Conservation (phyloP, 305 asterid genomes). For the Stenogyne calaminthoides region DNA sequence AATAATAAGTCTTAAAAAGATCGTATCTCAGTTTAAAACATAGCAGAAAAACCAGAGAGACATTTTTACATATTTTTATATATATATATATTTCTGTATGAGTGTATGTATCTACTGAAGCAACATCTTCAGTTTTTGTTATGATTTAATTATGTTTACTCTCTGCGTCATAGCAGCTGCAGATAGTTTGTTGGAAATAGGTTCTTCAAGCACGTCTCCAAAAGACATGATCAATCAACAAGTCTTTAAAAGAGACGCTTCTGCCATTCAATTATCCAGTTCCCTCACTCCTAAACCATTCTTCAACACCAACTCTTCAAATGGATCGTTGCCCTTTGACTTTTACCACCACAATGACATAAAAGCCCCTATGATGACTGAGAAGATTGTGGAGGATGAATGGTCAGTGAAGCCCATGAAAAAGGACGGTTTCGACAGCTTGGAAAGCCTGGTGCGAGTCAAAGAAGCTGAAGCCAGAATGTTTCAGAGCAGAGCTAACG, state of each 20-base stretch:
- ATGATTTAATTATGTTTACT: background rate
- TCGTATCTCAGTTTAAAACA: background rate
- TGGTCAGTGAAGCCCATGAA: conserved; percentile 88
- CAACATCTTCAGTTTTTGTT: too few species aligned
- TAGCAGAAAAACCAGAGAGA: background rate
- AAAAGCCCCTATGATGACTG: conserved; percentile 34
- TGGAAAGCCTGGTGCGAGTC: conserved; percentile 74
- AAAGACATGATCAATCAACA: conserved; percentile 43
- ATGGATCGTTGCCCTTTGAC: conserved; percentile 51
- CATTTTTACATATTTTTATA: too few species aligned
- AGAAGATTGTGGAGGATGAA: conserved; percentile 72
- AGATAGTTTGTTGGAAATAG: conserved; percentile 54
- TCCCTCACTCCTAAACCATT: conserved; percentile 49
- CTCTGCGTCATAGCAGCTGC: conserved; percentile 51
- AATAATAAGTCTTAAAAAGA: background rate
- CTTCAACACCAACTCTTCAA: conserved; percentile 60
- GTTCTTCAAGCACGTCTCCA: conserved; percentile 39
- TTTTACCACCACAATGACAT: conserved; percentile 49
- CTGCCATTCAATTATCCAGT: conserved; percentile 41
- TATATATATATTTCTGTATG: too few species aligned
- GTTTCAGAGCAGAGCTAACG: conserved; percentile 87
- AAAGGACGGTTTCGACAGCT: conserved; percentile 72
- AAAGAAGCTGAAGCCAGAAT: conserved; percentile 94
- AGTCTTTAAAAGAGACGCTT: conserved; percentile 42
- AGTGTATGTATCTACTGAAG: too few species aligned